Evolutionary conservation across 495 filamentous ascomycete genomes (phyloP).

Genomic region (Oleoguttula mirabilis): DNA sequence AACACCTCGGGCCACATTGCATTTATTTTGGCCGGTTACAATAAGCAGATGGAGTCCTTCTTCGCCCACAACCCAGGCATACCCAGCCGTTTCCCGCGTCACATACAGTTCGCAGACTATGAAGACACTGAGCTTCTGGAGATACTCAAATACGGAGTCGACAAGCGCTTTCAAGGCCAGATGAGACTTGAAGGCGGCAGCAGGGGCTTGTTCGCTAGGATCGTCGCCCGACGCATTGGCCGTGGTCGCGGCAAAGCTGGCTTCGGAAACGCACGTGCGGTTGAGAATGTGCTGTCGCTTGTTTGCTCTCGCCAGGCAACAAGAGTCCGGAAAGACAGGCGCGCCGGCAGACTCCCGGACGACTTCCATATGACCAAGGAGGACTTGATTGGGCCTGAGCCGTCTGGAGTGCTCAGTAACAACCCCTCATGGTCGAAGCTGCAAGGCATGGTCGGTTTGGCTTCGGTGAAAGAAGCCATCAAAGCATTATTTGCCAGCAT

Average conservation of each 20-base stretch:
- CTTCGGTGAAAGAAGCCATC: constrained; percentile 50
- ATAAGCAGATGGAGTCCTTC: constrained; percentile 67
- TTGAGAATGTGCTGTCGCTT: constrained; percentile 47
- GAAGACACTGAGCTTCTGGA: constrained; percentile 48
- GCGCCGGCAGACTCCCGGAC: constrained; percentile 19
- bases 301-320: constrained; percentile 48
- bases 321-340: constrained; percentile 38
- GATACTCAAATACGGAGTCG: constrained; percentile 41
- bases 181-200: constrained; percentile 52
- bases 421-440: constrained; percentile 49
- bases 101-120: constrained; percentile 59
- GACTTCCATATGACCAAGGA: constrained; percentile 25
- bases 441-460: constrained; percentile 47
- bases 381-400: constrained; percentile 40
- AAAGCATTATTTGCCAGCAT: constrained; percentile 45
- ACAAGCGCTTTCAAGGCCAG: constrained; percentile 35
- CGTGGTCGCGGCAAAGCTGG: constrained; percentile 50
- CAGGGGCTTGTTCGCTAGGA: constrained; percentile 52
- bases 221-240: constrained; percentile 50
- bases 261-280: constrained; percentile 60
- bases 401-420: constrained; percentile 37
- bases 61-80: constrained; percentile 68
- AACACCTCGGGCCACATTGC: constrained; percentile 63
- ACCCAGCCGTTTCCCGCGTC: constrained; percentile 55
- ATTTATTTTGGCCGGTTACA: constrained; percentile 68